Evolutionary conservation across 1,139 yeast genomes (phyloP).

Genomic region (Suhomyces chickasaworum): DNA sequence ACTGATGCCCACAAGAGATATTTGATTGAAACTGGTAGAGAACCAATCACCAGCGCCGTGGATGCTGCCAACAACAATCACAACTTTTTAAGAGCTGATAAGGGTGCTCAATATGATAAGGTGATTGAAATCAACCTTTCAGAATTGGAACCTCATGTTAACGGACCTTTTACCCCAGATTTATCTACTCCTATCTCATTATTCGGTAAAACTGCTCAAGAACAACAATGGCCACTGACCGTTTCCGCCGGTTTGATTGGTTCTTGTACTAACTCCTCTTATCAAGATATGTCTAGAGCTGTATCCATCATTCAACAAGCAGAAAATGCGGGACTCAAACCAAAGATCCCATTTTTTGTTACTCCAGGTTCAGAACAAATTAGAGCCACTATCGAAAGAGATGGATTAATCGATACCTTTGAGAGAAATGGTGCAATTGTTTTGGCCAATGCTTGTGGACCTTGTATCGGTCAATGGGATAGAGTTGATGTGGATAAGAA

Average conservation of each 20-base stretch:
- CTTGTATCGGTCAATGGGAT: constrained; percentile 99
- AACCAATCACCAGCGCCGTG: constrained; percentile 78
- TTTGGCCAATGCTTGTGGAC: constrained; percentile 97
- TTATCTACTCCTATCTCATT: constrained; percentile 81
- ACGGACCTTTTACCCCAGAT: constrained; percentile 96
- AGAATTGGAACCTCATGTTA: constrained; percentile 82
- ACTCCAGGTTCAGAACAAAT: constrained; percentile 99
- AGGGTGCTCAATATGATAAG: constrained; percentile 81
- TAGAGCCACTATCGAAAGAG: constrained; percentile 95
- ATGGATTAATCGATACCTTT: constrained; percentile 80
- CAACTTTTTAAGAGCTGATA: constrained; percentile 74
- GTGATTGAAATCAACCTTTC: constrained; percentile 76
- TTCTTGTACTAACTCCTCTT: constrained; percentile 96
- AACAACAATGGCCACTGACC: constrained; percentile 77
- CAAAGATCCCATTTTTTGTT: constrained; percentile 88
- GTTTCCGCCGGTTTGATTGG: constrained; percentile 94
- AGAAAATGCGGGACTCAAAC: constrained; percentile 79
- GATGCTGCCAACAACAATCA: constrained; percentile 60
- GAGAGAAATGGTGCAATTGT: constrained; percentile 86
- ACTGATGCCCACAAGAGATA: constrained; percentile 84
- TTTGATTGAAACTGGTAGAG: constrained; percentile 78
- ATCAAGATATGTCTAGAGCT: constrained; percentile 96
- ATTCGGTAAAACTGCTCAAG: constrained; percentile 62
- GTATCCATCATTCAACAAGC: constrained; percentile 88
- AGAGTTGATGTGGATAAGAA: constrained; percentile 67